A percentile compares a stretch with the other conserved stretches of the same genome.
Evolutionary conservation across 495 filamentous ascomycete species (phyloP).

Genomic region (Hypomontagnella monticulosa): DNA sequence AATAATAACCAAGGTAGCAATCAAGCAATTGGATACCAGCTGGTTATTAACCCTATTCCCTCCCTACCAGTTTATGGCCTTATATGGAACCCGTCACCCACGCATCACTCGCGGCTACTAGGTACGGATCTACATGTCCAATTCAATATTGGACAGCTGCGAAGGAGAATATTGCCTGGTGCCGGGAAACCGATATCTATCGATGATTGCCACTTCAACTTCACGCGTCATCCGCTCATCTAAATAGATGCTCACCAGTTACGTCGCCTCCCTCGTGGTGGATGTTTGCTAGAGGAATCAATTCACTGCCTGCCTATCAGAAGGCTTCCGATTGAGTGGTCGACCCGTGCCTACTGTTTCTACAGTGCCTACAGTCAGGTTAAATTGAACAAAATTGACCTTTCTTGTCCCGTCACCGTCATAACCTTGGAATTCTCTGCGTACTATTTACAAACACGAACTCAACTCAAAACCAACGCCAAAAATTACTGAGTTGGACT

Average conservation of each 20-base stretch:
- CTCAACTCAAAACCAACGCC: background rate
- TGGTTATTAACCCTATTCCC: slow-evolving; percentile 9
- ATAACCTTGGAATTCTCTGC: background rate
- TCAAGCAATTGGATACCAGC: slow-evolving; percentile 19
- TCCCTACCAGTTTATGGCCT: slow-evolving; percentile 19
- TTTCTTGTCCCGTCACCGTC: background rate
- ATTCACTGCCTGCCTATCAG: background rate
- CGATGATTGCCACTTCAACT: slow-evolving; percentile 18
- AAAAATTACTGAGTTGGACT: background rate
- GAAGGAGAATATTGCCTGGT: slow-evolving; percentile 3
- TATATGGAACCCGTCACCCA: slow-evolving; percentile 12
- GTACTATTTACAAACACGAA: background rate
- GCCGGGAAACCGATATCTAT: slow-evolving; percentile 22
- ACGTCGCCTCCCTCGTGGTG: background rate
- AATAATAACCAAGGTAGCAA: slow-evolving; percentile 17
- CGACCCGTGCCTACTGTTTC: background rate
- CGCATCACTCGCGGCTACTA: slow-evolving; percentile 21
- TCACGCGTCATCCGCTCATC: slow-evolving; percentile 21
- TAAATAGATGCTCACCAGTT: background rate
- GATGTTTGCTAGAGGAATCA: background rate
- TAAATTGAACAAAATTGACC: background rate
- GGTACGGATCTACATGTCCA: slow-evolving; percentile 22
- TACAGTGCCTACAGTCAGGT: background rate
- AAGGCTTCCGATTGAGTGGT: background rate
- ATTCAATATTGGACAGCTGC: slow-evolving; percentile 11